Evolutionary conservation across 1,284 basidiomycete species (phyloP).

Genomic region (Vanrija sp.): DNA sequence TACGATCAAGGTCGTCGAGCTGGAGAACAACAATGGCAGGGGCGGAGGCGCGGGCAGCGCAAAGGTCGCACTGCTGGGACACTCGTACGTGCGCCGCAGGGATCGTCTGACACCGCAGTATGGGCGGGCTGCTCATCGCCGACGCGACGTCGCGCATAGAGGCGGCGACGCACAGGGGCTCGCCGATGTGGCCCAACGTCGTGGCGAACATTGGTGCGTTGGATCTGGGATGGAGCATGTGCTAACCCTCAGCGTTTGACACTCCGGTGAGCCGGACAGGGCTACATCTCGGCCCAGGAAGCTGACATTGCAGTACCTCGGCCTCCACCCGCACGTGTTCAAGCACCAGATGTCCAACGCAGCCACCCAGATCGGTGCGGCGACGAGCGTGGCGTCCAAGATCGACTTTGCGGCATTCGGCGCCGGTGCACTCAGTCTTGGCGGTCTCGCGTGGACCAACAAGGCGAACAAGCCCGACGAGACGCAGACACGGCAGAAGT

Average conservation of each 20-base stretch:
- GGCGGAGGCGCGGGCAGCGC: constrained; percentile 70
- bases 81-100: constrained; percentile 59
- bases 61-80: constrained; percentile 82
- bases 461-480: constrained; percentile 19
- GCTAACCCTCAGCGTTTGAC: constrained; percentile 65
- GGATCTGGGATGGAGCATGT: not conserved
- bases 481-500: not conserved
- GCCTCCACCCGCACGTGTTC: constrained; percentile 65
- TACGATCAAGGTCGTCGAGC: constrained; percentile 69
- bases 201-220: constrained; percentile 39
- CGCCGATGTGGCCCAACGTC: constrained; percentile 46
- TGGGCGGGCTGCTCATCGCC: constrained; percentile 83
- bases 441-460: constrained; percentile 2
- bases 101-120: constrained; percentile 53
- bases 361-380: constrained; percentile 65
- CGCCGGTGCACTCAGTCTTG: constrained; percentile 47
- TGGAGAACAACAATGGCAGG: constrained; percentile 62
- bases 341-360: constrained; percentile 78
- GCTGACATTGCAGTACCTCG: constrained; percentile 61
- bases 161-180: constrained; percentile 33
- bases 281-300: not conserved
- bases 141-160: constrained; percentile 75
- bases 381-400: constrained; percentile 54
- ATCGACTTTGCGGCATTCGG: constrained; percentile 59
- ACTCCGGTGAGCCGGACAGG: constrained; percentile 61